Percentiles rank a stretch among this genome's conserved stretches.
Evolutionary conservation across 148 eudicot species (phyloP).

Genomic region (Fagopyrum homotropicum): DNA sequence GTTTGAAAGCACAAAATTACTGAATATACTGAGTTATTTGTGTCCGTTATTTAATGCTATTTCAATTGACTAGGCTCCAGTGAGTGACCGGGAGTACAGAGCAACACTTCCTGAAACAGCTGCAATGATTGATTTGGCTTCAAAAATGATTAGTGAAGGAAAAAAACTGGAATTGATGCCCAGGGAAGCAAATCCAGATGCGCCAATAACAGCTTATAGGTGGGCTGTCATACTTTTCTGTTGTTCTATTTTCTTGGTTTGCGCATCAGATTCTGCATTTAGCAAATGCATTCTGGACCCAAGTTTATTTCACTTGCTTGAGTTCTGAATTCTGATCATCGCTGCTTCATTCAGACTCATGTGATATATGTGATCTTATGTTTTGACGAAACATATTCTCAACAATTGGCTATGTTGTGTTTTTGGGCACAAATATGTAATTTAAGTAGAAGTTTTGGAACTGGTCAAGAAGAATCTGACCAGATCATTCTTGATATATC

Average conservation of each 20-base stretch:
- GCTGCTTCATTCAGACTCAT: neutral
- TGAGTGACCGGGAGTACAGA: slow-evolving; percentile 83
- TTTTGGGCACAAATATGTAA: neutral
- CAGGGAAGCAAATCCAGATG: slow-evolving; percentile 64
- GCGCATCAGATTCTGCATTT: neutral
- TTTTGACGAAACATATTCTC: neutral
- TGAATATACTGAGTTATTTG: neutral
- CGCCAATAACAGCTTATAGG: slow-evolving; percentile 93
- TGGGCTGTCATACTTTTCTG: slow-evolving; percentile 18
- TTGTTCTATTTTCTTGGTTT: slow-evolving; percentile 3
- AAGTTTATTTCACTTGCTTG: neutral
- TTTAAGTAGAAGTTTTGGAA: neutral
- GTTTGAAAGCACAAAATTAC: slow-evolving; percentile 3
- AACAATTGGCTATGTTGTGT: neutral
- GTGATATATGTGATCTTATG: neutral
- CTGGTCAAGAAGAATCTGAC: neutral
- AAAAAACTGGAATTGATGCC: slow-evolving; percentile 83
- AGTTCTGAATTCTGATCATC: neutral
- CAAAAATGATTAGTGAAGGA: slow-evolving; percentile 75
- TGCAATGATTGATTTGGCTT: slow-evolving; percentile 90
- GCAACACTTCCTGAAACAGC: slow-evolving; percentile 93
- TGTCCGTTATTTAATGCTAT: neutral
- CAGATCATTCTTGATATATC: neutral
- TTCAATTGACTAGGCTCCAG: slow-evolving; percentile 71
- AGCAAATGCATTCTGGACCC: neutral